Evolutionary conservation across 163 green algal genomes (phyloP).

Genomic region (Smithsoniella earleae): DNA sequence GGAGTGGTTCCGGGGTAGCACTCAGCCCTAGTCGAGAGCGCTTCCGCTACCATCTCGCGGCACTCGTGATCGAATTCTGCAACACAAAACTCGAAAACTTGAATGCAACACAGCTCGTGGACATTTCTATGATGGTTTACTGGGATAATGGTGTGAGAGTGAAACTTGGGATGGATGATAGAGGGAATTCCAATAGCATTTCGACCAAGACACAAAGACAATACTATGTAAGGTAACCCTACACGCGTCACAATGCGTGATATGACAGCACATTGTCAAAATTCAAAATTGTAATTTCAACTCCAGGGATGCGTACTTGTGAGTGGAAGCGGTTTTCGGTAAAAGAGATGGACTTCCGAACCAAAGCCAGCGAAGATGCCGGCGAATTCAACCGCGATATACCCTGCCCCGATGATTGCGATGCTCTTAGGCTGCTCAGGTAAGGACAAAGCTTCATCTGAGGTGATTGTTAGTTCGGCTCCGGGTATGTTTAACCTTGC

Average conservation of each 20-base stretch:
- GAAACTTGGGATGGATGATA: no score
- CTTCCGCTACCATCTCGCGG: slow-evolving; percentile 65
- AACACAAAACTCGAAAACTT: no score
- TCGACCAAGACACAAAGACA: no score
- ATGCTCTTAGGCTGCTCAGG: slow-evolving; percentile 45
- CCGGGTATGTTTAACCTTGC: slow-evolving; percentile 41
- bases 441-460: slow-evolving; percentile 81
- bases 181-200: no score
- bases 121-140: no score
- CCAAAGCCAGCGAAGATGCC: slow-evolving; percentile 74
- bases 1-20: slow-evolving; percentile 27
- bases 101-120: no score
- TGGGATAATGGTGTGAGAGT: no score
- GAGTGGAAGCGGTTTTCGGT: slow-evolving; percentile 53
- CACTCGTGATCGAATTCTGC: slow-evolving; percentile 76
- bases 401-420: slow-evolving; percentile 53
- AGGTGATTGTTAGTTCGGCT: slow-evolving; percentile 76
- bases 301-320: slow-evolving; percentile 30
- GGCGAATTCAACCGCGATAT: slow-evolving; percentile 86
- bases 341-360: slow-evolving; percentile 67
- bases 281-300: no score
- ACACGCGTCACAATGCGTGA: no score
- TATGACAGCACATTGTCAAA: no score
- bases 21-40: slow-evolving; percentile 49
- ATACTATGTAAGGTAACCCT: no score